Conservation (phyloP, 192 early-diverging fungal genomes). For the Thoreauomyces humboldtii region DNA sequence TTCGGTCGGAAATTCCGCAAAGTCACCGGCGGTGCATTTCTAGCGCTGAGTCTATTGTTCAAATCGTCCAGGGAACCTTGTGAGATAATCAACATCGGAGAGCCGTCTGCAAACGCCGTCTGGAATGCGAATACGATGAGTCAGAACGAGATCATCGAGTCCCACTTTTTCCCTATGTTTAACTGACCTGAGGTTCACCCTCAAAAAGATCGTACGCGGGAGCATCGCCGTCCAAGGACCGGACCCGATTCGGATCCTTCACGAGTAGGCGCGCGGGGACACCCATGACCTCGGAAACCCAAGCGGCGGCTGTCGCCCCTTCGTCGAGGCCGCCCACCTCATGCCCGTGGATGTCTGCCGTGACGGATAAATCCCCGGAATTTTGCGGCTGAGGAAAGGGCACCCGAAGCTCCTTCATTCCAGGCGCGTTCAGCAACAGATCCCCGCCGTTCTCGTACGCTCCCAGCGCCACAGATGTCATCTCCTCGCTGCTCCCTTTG, state of each 20-base stretch:
- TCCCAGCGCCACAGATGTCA: not conserved
- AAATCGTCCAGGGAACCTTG: slow-evolving; percentile 60
- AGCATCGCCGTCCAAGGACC: slow-evolving; percentile 40
- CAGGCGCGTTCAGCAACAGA: slow-evolving; percentile 35
- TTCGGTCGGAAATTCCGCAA: slow-evolving; percentile 74
- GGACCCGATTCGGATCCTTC: slow-evolving; percentile 45
- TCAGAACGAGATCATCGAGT: not conserved
- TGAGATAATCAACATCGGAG: slow-evolving; percentile 66
- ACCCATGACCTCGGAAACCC: slow-evolving; percentile 52
- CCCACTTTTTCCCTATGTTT: not conserved
- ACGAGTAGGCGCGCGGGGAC: slow-evolving; percentile 38
- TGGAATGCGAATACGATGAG: slow-evolving; percentile 28
- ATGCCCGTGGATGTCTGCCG: not conserved
- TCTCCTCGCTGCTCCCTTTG: not conserved
- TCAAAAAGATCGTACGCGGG: slow-evolving; percentile 36
- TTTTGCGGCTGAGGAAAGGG: not conserved
- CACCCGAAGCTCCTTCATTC: slow-evolving; percentile 23
- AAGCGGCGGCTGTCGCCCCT: slow-evolving; percentile 59
- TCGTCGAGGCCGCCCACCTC: slow-evolving; percentile 54
- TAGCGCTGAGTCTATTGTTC: slow-evolving; percentile 49
- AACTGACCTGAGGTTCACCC: slow-evolving; percentile 13
- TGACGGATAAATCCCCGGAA: not conserved
- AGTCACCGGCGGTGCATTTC: slow-evolving; percentile 5
- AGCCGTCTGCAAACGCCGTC: slow-evolving; percentile 77
- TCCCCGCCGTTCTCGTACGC: slow-evolving; percentile 31